Percentiles rank a stretch among this genome's conserved stretches.
These are phyloP conservation scores for Hymenoscyphus scutula DNA, from an alignment of 2,329 filamentous ascomycete species.

Conservation along the genomic window DNA sequence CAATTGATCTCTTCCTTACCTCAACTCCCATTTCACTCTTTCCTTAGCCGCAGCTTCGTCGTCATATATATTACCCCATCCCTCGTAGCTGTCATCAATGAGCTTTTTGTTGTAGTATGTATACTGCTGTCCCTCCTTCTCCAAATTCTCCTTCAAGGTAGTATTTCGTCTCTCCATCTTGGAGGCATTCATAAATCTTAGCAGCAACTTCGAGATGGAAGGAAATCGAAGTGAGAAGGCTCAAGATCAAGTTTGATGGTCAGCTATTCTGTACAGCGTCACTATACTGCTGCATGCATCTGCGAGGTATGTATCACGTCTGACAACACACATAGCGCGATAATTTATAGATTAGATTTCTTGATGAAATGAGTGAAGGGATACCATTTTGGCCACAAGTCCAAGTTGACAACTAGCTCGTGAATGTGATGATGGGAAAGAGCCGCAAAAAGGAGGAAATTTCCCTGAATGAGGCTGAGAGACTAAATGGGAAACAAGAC, in stretches of 20 bases:
- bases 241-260: background rate
- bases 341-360: background rate
- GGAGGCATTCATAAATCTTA: background rate
- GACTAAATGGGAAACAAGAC: no score
- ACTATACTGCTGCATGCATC: background rate
- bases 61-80: conserved; percentile 20
- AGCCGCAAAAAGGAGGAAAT: background rate
- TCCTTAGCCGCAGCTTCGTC: background rate
- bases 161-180: background rate
- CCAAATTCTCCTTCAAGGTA: background rate
- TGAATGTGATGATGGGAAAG: background rate
- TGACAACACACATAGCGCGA: background rate
- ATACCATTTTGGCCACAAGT: background rate
- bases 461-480: background rate
- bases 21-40: conserved; percentile 16
- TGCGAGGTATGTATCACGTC: background rate
- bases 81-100: conserved; percentile 12
- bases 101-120: conserved; percentile 14
- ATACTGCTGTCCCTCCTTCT: conserved; percentile 9
- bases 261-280: background rate
- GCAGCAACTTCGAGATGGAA: background rate
- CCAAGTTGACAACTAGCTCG: no score
- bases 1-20: conserved; percentile 1
- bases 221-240: background rate
- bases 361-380: background rate